Conservation (phyloP, 345 rosid species). For the Noccaea caerulescens region DNA sequence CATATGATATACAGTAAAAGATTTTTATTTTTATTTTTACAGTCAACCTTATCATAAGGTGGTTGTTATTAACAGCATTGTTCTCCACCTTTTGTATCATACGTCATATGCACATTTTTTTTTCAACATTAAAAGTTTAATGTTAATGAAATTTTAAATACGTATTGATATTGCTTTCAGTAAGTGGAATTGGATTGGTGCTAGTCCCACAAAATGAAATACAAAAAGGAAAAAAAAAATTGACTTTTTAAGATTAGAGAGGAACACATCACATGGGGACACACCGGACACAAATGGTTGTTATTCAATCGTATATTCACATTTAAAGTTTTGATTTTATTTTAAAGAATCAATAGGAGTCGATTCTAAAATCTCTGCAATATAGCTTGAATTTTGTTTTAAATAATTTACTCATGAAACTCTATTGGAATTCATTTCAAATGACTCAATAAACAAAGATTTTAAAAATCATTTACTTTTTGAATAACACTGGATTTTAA, state of each 20-base stretch:
- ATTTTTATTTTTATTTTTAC: neutral
- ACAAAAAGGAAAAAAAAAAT: neutral
- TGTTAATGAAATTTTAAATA: neutral
- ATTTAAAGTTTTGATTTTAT: too few species aligned
- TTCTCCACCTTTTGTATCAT: conserved; percentile 27
- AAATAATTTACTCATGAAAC: too few species aligned
- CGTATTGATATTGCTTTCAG: conserved; percentile 16
- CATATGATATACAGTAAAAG: conserved; percentile 42
- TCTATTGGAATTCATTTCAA: too few species aligned
- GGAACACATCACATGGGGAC: conserved; percentile 41
- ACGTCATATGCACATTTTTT: neutral
- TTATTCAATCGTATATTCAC: too few species aligned
- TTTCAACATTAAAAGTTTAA: neutral
- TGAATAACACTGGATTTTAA: too few species aligned
- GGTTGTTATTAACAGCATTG: conserved; percentile 23
- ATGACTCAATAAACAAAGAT: too few species aligned
- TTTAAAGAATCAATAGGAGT: too few species aligned
- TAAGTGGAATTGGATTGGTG: neutral
- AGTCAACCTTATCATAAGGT: conserved; percentile 36
- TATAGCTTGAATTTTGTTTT: too few species aligned
- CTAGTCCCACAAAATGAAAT: neutral
- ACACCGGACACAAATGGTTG: too few species aligned
- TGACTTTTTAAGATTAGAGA: conserved; percentile 28
- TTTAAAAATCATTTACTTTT: too few species aligned
- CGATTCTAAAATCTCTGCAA: too few species aligned